Base-by-base conservation (phyloP, 441 rosid species). In the Melastoma candidum region DNA sequence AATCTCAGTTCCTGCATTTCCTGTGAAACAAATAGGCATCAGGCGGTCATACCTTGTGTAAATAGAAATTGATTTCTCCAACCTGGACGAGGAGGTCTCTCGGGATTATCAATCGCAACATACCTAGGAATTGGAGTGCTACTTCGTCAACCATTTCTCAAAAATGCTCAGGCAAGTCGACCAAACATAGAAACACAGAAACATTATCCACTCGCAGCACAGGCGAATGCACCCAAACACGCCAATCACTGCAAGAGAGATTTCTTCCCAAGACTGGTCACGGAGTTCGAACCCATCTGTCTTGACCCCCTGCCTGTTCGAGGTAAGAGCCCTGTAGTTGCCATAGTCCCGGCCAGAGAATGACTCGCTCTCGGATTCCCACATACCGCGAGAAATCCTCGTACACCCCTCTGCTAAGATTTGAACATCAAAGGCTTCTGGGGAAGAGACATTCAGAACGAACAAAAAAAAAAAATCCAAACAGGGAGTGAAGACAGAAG, bases 51-150 rank as follows among this genome's bases (percentile, higher is more conserved):
- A 92, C 98, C 98, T 85, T 92, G 76, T 92, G 98, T 45, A 92
- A 61, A 71, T 92, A 83, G 64, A 92, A 92, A 65, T 74, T 73
- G 24, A 82, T 74, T 54, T 79, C 95, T 59, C 84, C 90, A 62
- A 79, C 72, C 57, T 79, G 83, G 72, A 92, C 86, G 8, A 79
- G 75, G 69, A 85, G 71, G 60, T 92, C 96, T 48, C 94, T 87
- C 0, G 96, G 96, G 59, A 87, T 77, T n/a, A 65, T 92, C 98
- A 27, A 96, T 79, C 25, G 95, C 84, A 56, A 87, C 98, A 67
- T 83, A 63, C 96, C 98, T 92, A 61, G 32, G 59, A 0, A n/a
- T 56, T n/a, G 45, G 26, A 12, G 53, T 7, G 11, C 29, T 13
- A 39, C 22, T 7, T 49, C 12, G 51, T 25, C 22, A 26, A 29